Evolutionary conservation across 1,139 yeast genomes (phyloP), one percentile per base, ranked within the genome.

Genomic region (Scheffersomyces stambukii): DNA sequence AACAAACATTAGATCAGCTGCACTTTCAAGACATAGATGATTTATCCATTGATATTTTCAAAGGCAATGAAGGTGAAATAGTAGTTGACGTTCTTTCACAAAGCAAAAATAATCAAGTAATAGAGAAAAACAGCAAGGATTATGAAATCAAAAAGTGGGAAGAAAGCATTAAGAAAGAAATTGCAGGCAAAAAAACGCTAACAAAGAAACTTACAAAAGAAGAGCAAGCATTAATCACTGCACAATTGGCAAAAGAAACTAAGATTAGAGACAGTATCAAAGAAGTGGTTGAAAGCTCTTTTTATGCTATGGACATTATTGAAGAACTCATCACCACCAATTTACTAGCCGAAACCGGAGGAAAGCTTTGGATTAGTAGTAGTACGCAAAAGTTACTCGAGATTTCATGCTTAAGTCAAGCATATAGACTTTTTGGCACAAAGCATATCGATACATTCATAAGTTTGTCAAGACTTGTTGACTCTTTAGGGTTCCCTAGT

Each of bases 131-230:
- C 48, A 58, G 82, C 3, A 85, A 77, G 48, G 96, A 88, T 46
- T 85, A 84, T 48, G 95, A 84, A 44, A 83, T 88, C 10, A 66
- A 75, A 38, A 79, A 84, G 48, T 91, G 98, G 97, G 98, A 91
- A 52, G 89, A 81, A 45, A 73, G 74, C 29, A 72, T 91, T 26
- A 75, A 89, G 44, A 77, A 77, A 41, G 91, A 85, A 48, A 65
- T 86, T 33, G 80, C 81, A 1, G n/a, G n/a, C n/a, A 64, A 67
- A 33, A 80, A 79, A 52, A 55, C 57, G 28, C 42, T 36, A 5
- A 53, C 51, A 4, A 76, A 70, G 54, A 82, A 81, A 46, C 62
- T 81, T 28, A 70, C 94, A 7, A 82, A 77, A 42, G 96, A 88
- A 46, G 95, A 91, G 36, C 82, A 77, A 43, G 57, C 46, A 0